A percentile compares a stretch with the other conserved stretches of the same genome.
Evolutionary conservation across 2,329 filamentous ascomycete genomes (phyloP).

Genomic region (Hansfordia pulvinata): DNA sequence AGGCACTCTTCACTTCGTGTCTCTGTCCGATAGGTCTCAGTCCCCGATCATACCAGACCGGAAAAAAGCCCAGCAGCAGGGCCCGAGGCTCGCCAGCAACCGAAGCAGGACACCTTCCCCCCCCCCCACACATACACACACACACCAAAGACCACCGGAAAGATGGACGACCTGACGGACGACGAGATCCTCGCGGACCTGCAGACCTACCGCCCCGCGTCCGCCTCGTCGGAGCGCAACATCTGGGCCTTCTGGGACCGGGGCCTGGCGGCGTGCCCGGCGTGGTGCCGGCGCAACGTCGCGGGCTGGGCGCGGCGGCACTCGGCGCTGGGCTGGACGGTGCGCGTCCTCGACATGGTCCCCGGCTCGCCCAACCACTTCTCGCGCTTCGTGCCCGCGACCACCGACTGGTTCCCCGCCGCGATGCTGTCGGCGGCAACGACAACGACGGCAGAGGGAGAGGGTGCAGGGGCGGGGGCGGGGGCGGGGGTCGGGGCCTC

Average conservation of each 20-base stretch:
- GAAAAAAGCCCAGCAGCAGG: too few relatives aligned
- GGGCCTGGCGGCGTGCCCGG: constrained; percentile 6
- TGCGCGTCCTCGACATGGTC: constrained; percentile 10
- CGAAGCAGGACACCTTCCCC: too few relatives aligned
- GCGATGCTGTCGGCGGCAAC: too few relatives aligned
- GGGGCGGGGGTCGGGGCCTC: too few relatives aligned
- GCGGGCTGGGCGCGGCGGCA: constrained; percentile 9
- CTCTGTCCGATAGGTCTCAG: too few relatives aligned
- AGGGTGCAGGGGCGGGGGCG: too few relatives aligned
- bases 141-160: too few relatives aligned
- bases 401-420: constrained; percentile 14
- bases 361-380: constrained; percentile 8
- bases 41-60: too few relatives aligned
- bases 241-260: constrained; percentile 13
- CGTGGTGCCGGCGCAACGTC: constrained; percentile 10
- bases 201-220: constrained; percentile 1
- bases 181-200: constrained; percentile 5
- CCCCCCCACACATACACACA: too few relatives aligned
- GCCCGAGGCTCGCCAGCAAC: too few relatives aligned
- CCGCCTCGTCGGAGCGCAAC: constrained; percentile 6
- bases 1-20: too few relatives aligned
- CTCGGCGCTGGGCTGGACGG: constrained; percentile 8
- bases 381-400: constrained; percentile 12
- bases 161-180: constrained; percentile 4
- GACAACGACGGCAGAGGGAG: too few relatives aligned